Evolutionary conservation across 2,329 filamentous ascomycete genomes (phyloP).

Genomic region (Arthrobotrys sphaeroides): DNA sequence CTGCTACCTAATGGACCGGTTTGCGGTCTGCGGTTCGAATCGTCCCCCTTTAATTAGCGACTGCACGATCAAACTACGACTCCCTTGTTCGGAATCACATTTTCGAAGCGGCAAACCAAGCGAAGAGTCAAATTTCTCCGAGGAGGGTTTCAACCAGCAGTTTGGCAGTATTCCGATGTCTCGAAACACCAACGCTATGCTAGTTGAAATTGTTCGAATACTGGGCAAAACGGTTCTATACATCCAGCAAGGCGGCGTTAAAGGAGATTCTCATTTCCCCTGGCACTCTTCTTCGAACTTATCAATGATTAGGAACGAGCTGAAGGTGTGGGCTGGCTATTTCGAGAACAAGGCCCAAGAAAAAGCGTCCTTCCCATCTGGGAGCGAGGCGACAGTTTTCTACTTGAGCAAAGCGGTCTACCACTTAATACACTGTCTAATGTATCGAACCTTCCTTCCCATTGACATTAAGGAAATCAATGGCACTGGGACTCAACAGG

Average conservation of each 20-base stretch:
- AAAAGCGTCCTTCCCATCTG: conserved; percentile 40
- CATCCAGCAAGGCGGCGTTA: conserved; percentile 83
- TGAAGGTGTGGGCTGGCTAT: conserved; percentile 84
- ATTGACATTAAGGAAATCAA: conserved; percentile 85
- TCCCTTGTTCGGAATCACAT: conserved; percentile 70
- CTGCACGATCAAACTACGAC: conserved; percentile 76
- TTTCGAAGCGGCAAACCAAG: conserved; percentile 68
- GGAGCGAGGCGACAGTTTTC: conserved; percentile 78
- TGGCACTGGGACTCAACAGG: conserved; percentile 70
- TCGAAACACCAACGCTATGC: conserved; percentile 71
- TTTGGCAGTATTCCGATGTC: conserved; percentile 42
- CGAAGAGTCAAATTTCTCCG: conserved; percentile 78
- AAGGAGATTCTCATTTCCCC: conserved; percentile 88
- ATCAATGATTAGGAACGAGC: conserved; percentile 83
- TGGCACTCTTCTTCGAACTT: conserved; percentile 88
- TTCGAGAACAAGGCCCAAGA: conserved; percentile 79
- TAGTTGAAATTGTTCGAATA: conserved; percentile 85
- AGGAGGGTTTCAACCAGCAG: conserved; percentile 47
- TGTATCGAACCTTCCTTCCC: conserved; percentile 86
- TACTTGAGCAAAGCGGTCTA: conserved; percentile 87
- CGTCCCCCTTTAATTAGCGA: conserved; percentile 82
- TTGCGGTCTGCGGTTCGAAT: conserved; percentile 76
- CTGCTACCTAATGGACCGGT: conserved; percentile 86
- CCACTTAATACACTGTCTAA: conserved; percentile 84
- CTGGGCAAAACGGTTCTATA: conserved; percentile 85